Evolutionary conservation across 1,284 basidiomycete species (phyloP).

Genomic region (Heterobasidion annosum): DNA sequence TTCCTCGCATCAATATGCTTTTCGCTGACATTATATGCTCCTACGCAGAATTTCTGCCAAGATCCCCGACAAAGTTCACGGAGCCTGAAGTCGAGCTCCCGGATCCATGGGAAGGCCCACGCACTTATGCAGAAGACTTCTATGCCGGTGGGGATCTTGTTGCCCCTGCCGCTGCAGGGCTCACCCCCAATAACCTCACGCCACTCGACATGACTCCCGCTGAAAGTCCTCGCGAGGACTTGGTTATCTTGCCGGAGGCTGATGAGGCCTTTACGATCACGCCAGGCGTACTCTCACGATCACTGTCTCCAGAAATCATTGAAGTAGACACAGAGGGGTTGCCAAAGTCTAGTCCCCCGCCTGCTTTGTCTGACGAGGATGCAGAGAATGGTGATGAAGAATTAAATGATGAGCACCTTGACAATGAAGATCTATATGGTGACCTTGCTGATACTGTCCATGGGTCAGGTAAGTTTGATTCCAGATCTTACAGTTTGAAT

Average conservation of each 20-base stretch:
- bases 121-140: conserved; percentile 44
- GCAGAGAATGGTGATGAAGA: background rate
- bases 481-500: no score
- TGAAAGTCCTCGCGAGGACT: conserved; percentile 3
- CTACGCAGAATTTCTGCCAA: background rate
- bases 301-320: conserved; percentile 2
- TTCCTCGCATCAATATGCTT: background rate
- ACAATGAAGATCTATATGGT: background rate
- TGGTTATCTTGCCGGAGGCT: background rate
- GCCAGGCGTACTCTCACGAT: conserved; percentile 7
- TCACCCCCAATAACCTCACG: conserved; percentile 11
- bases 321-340: background rate
- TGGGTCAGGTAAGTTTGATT: no score
- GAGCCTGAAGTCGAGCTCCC: conserved; percentile 20
- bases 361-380: background rate
- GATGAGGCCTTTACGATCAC: background rate
- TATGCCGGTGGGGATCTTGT: conserved; percentile 27
- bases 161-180: conserved; percentile 5
- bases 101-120: conserved; percentile 43
- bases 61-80: background rate
- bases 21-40: background rate
- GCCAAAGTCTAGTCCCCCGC: background rate
- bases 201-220: conserved; percentile 8
- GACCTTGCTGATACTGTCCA: conserved; percentile 1
- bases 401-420: no score